Evolutionary conservation across 495 filamentous ascomycete genomes (phyloP), one percentile per base, ranked within the genome.

Genomic region (Mytilinidion resinicola): DNA sequence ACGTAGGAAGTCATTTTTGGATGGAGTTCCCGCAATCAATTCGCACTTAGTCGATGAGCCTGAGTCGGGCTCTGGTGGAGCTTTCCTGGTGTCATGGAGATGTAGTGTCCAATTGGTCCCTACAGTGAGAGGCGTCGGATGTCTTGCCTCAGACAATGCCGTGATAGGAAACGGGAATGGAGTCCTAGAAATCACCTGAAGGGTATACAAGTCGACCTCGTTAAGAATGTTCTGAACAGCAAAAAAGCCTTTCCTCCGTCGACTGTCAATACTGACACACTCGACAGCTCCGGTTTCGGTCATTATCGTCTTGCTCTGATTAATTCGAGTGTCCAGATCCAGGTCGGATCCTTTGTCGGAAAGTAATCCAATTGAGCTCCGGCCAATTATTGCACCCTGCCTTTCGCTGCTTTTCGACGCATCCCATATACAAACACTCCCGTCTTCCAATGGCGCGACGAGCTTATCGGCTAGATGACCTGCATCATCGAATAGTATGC

Each of bases 371-470:
- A 85, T 78, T 35, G 72, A 74, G 66, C 85, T 91, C 46, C 78
- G 74, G 2, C 79, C 82, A 15, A 88, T 65, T 41, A 95, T 82
- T 5, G 75, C 78, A 12, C 89, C 90, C 63, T 80, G 82, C 51
- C 68, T 78, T 14, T 73, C 59, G 30, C 70, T 69, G 9, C 79
- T 79, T 19, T 82, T 79, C 51, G 80, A 83, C n/a, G 91, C 73
- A 70, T 93, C 86, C 90, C 90, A 96, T 15, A 95, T 73, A 64
- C 86, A 90, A 20, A 96, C 78, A 61, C 86, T 89, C 11, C 90
- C 90, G 69, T 96, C 87, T 52, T 91, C 89, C 17, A 96, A 70
- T 3, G 91, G 90, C 14, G 87, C 87, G 4, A 95, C 79, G 0
- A 88, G 85, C 55, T 86, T 78, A 37, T 83, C 69, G 0, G 72